Evolutionary conservation across 768 basidiomycete species (phyloP), one percentile per base, ranked within the genome.

Genomic region (Suillus alpinus): DNA sequence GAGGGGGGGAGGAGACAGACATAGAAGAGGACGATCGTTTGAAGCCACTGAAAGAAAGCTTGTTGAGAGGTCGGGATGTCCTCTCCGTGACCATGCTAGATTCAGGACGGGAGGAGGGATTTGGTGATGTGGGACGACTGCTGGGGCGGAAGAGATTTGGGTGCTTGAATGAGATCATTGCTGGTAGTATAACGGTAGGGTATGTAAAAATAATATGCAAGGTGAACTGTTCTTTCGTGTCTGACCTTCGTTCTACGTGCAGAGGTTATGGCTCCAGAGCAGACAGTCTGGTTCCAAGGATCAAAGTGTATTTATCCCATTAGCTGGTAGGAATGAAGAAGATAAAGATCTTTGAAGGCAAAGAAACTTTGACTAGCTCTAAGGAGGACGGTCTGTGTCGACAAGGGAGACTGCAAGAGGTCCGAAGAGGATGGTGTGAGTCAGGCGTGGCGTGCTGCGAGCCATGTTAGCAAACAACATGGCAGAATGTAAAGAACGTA

Each of bases 321-420:
- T 53, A 67, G 72, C 63, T 41, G 51, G 47, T 26, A 36, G 57
- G 53, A 47, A 53, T 57, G 53, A 65, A 59, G 44, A 41, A 49
- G 51, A 40, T 26, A 39, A 46, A 63, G 37, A 49, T 26, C 26
- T 32, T 1, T 57, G 53, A 67, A 56, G 63, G 63, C 61, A 62
- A 60, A 63, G 63, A 50, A 60, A 67, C 63, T 58, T 62, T 26
- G 51, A 46, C 40, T 36, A 70, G 75, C 74, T 76, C 84, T 88
- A 92, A 82, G 91, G 91, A 70, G 91, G 91, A 65, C 86, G 79
- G 81, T 92, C 89, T 57, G 84, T 85, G 83, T 86, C 86, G 72
- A 86, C 76, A 66, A 86, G 77, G 74, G 76, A 69, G 74, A 78
- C 80, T 62, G 75, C 82, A 77, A 85, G 82, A 66, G 87, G 88